Evolutionary conservation across 805 yeast species (phyloP).

Genomic region (Candida argentea): DNA sequence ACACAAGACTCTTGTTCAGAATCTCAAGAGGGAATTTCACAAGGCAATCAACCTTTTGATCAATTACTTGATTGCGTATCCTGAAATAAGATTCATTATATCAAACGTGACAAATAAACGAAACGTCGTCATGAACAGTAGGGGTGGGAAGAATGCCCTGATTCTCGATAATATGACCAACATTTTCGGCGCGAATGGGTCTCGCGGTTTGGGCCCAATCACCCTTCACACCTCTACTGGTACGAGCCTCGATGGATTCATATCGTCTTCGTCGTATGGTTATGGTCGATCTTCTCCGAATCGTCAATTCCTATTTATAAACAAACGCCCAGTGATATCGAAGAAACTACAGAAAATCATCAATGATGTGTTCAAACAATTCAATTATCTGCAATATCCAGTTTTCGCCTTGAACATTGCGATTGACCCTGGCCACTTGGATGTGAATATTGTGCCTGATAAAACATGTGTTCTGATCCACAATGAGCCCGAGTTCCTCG

Average conservation of each 20-base stretch:
- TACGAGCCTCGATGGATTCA: constrained; percentile 42
- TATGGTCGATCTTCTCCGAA: constrained; percentile 55
- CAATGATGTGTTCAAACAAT: constrained; percentile 65
- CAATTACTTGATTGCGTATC: constrained; percentile 53
- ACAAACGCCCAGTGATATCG: constrained; percentile 62
- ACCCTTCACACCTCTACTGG: constrained; percentile 27
- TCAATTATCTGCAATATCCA: constrained; percentile 68
- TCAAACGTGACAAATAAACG: constrained; percentile 42
- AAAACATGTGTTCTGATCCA: constrained; percentile 65
- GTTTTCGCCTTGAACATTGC: constrained; percentile 51
- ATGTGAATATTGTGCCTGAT: constrained; percentile 88
- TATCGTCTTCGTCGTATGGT: constrained; percentile 75
- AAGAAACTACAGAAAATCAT: constrained; percentile 46
- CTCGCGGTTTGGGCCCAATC: constrained; percentile 46
- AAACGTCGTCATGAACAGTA: constrained; percentile 46
- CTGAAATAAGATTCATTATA: constrained; percentile 50
- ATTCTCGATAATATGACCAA: constrained; percentile 45
- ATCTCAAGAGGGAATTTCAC: constrained; percentile 59
- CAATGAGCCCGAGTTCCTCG: constrained; percentile 51
- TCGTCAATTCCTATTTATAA: constrained; percentile 66
- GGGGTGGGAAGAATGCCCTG: constrained; percentile 35
- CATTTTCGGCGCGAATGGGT: constrained; percentile 62
- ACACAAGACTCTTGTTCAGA: constrained; percentile 58
- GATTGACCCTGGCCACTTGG: constrained; percentile 45
- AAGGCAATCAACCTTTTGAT: constrained; percentile 57